Evolutionary conservation across 768 basidiomycete species (phyloP).

Genomic region (Lentinus tigrinus): DNA sequence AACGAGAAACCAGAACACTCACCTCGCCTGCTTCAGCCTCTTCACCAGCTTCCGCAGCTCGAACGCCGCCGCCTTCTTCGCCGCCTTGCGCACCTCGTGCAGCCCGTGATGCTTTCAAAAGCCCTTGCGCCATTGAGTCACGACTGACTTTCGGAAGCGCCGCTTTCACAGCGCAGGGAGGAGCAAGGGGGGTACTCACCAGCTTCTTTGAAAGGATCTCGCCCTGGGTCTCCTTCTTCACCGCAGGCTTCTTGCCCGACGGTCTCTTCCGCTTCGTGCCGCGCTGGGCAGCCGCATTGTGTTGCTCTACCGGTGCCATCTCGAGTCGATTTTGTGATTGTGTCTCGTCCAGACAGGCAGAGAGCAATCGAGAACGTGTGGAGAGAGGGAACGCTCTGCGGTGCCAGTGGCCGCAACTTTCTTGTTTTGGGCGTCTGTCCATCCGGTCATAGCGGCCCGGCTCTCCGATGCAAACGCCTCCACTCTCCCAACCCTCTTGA

Average conservation of each 20-base stretch:
- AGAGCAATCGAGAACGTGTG: too few species aligned
- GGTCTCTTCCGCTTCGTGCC: not conserved
- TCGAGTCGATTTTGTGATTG: not conserved
- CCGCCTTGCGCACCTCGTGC: slow-evolving; percentile 69
- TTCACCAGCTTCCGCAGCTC: slow-evolving; percentile 85
- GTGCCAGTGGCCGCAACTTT: too few species aligned
- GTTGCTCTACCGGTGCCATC: not conserved
- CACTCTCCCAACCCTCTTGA: too few species aligned
- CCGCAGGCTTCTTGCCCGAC: not conserved
- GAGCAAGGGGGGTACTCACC: slow-evolving; percentile 1
- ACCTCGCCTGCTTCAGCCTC: slow-evolving; percentile 72
- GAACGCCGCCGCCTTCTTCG: slow-evolving; percentile 78
- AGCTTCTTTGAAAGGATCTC: slow-evolving; percentile 13
- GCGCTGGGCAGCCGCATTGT: not conserved
- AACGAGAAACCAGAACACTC: slow-evolving; percentile 11
- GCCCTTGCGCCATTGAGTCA: not conserved
- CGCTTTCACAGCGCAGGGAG: not conserved
- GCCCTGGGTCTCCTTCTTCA: slow-evolving; percentile 1
- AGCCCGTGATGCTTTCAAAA: slow-evolving; percentile 65
- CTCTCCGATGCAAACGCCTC: too few species aligned
- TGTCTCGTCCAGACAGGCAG: too few species aligned
- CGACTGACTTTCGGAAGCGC: too few species aligned
- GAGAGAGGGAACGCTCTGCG: too few species aligned
- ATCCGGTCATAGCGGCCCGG: too few species aligned
- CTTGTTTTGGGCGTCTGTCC: too few species aligned